Conservation (phyloP, 306 rosid genomes). For the Castanopsis chinensis region DNA sequence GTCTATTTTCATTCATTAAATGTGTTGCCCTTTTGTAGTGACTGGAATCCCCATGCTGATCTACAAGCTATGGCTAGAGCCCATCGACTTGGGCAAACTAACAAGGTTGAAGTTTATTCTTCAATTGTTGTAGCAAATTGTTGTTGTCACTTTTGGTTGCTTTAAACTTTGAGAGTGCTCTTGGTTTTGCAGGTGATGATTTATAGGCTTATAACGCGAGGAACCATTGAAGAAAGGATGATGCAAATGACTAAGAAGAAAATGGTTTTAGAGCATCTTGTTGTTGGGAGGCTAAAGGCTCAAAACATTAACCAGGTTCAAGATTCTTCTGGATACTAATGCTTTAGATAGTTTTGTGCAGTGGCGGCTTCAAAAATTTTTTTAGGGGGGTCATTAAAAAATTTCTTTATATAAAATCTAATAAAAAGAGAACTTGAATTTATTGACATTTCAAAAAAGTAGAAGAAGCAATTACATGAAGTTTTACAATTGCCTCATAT, state of each 20-base stretch:
- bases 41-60: slow-evolving; percentile 99
- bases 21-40: slow-evolving; percentile 51
- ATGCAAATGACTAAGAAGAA: slow-evolving; percentile 99
- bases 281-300: slow-evolving; percentile 93
- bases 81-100: slow-evolving; percentile 98
- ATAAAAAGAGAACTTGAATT: too few species aligned
- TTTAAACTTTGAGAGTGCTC: slow-evolving; percentile 13
- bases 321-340: slow-evolving; percentile 6
- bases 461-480: too few species aligned
- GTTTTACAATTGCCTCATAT: too few species aligned
- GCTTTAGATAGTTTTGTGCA: slow-evolving; percentile 2
- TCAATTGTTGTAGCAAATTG: slow-evolving; percentile 3
- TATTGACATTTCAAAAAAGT: too few species aligned
- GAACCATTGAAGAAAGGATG: slow-evolving; percentile 98
- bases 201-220: slow-evolving; percentile 89
- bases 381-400: too few species aligned
- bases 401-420: too few species aligned
- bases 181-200: slow-evolving; percentile 79
- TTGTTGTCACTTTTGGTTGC: slow-evolving; percentile 20
- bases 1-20: slow-evolving; percentile 1
- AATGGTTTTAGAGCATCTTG: slow-evolving; percentile 98
- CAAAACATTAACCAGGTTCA: slow-evolving; percentile 93
- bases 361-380: too few species aligned
- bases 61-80: slow-evolving; percentile 99
- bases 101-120: slow-evolving; percentile 62